Evolutionary conservation across 306 rosid species (phyloP).

Genomic region (Urtica urens): DNA sequence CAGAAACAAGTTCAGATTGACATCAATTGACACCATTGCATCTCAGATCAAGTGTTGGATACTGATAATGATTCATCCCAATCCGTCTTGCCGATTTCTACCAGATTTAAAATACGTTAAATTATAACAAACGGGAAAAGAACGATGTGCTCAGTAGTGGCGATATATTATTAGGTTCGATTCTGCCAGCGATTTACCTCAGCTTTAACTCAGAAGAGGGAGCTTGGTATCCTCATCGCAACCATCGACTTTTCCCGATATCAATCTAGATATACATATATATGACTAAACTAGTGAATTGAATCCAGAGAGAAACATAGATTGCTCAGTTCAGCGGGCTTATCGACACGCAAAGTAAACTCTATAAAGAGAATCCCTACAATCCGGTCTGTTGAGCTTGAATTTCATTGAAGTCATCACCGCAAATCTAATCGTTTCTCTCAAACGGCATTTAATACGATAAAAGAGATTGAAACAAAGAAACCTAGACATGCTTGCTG

Average conservation of each 20-base stretch:
- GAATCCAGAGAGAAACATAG: slow-evolving; percentile 8
- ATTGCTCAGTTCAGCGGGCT: slow-evolving; percentile 89
- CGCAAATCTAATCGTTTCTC: slow-evolving; percentile 1
- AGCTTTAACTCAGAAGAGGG: slow-evolving; percentile 61
- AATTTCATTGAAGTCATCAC: slow-evolving; percentile 45
- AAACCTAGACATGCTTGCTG: not conserved
- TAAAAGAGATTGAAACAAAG: not conserved
- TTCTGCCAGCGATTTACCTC: slow-evolving; percentile 69
- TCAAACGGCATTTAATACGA: not conserved
- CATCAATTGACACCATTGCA: slow-evolving; percentile 21
- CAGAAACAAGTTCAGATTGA: slow-evolving; percentile 20
- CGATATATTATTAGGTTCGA: slow-evolving; percentile 47
- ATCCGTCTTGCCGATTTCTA: slow-evolving; percentile 1
- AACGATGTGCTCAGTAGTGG: slow-evolving; percentile 43
- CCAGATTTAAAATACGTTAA: too few relatives aligned
- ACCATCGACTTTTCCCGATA: slow-evolving; percentile 22
- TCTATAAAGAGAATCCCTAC: slow-evolving; percentile 47
- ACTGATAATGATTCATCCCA: slow-evolving; percentile 27
- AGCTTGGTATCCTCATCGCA: slow-evolving; percentile 57
- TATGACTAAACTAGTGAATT: not conserved
- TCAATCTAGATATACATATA: not conserved
- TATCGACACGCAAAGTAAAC: slow-evolving; percentile 64
- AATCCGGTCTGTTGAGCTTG: slow-evolving; percentile 99
- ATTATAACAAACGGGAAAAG: not conserved
- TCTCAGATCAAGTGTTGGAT: slow-evolving; percentile 49